Base-by-base conservation (phyloP, 768 basidiomycete species). In the Phylloporus sp. region DNA sequence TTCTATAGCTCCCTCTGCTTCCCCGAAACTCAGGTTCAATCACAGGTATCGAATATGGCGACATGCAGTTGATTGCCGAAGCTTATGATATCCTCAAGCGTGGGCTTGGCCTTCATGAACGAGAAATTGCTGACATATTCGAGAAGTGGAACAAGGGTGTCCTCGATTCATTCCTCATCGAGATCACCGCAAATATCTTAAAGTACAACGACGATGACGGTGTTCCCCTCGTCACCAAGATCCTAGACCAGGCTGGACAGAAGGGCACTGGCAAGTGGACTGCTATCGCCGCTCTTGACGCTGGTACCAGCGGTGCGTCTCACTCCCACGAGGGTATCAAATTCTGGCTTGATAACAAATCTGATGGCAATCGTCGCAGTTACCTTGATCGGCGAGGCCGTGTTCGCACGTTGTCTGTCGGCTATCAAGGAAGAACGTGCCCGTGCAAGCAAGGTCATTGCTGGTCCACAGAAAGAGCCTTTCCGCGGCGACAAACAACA, bases 231-330 rank as follows among this genome's bases (percentile, higher is more conserved):
- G 83, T 99, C 53, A 76, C 74, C 59, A 99, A 98, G 74, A 95
- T 99, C 61, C 79, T 96, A 56, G 96, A 99, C 70, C 68, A 87
- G 62, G 96, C 96, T 49, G 95, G 95, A 31, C 96, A 99, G 70
- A 99, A 99, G 73, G 96, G 96, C 64, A 99, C 96, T 53, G 93
- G 96, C 48, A 99, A 99, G 73, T 99, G 96, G 96, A 99, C 96
- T 46, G 96, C 96, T 47, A 88, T 97, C 61, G 85, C 85, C 58
- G 96, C 96, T 49, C 82, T 99, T 56, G 96, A 99, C 44, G 85
- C 90, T 55, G 93, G 90, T 59, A 85, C 79, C 50, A 77, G 89
- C 35, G 90, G 90, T 88, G 53, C 50, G 81, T 66, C 23, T 38
- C 45, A 35, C 13, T 38, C 37, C 31, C 52, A 40, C 44, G 31